Evolutionary conservation across 371 early-diverging fungal genomes (phyloP).

Genomic region (Mortierella sp.): DNA sequence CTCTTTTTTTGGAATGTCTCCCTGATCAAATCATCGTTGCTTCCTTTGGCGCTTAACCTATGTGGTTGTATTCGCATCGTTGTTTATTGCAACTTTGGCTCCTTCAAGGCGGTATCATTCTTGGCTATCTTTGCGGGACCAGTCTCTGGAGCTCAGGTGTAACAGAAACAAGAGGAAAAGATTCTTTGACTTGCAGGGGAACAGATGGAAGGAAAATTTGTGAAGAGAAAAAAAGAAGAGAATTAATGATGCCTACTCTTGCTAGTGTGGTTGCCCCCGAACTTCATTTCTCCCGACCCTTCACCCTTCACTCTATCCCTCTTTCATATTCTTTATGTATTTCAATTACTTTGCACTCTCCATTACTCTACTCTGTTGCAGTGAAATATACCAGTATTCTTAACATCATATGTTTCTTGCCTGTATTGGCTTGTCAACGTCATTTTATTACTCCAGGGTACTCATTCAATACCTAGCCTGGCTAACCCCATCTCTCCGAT

Average conservation of each 20-base stretch:
- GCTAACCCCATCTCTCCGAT: neutral
- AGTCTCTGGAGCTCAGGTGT: slow-evolving; percentile 13
- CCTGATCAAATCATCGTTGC: slow-evolving; percentile 4
- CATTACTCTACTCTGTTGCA: neutral
- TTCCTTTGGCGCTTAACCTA: neutral
- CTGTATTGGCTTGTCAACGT: neutral
- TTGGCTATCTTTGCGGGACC: slow-evolving; percentile 17
- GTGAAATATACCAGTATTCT: neutral
- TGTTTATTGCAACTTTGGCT: neutral
- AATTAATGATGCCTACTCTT: neutral
- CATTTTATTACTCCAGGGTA: neutral
- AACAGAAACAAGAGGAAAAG: neutral
- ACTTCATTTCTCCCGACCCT: neutral
- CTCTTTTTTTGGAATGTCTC: neutral
- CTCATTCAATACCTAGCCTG: neutral
- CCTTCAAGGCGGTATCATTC: slow-evolving; percentile 18
- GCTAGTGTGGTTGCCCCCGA: neutral
- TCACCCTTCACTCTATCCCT: neutral
- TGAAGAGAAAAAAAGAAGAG: neutral
- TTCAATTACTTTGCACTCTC: neutral
- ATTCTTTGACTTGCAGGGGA: neutral
- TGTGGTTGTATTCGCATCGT: neutral
- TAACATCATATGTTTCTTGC: neutral
- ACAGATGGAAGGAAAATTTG: neutral
- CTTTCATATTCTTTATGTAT: neutral